Conservation (phyloP, 495 filamentous ascomycete genomes). For the Aspergillus olivimuriae region DNA sequence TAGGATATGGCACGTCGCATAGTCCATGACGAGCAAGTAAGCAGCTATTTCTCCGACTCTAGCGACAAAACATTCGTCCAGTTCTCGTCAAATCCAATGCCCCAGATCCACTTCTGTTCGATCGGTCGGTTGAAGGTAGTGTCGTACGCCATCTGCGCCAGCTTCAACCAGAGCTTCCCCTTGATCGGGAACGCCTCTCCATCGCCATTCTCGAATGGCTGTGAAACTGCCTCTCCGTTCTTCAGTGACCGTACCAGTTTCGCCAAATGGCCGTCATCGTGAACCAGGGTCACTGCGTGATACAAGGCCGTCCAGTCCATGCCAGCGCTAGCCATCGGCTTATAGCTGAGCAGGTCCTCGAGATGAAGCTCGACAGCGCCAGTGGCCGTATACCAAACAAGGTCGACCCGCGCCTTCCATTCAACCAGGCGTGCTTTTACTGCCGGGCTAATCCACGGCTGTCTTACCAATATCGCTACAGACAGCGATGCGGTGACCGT, state of each 20-base stretch:
- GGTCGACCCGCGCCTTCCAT: slow-evolving; percentile 27
- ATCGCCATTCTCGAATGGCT: slow-evolving; percentile 15
- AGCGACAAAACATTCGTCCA: no score
- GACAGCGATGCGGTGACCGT: slow-evolving; percentile 26
- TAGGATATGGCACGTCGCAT: no score
- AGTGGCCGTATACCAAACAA: slow-evolving; percentile 24
- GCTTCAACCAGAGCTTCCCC: slow-evolving; percentile 31
- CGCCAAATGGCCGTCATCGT: slow-evolving; percentile 34
- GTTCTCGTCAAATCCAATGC: background rate
- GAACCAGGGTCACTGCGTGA: slow-evolving; percentile 5
- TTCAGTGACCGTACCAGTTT: slow-evolving; percentile 31
- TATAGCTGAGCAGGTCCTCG: slow-evolving; percentile 12
- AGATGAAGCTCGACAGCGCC: slow-evolving; percentile 12
- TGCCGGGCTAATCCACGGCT: slow-evolving; percentile 19
- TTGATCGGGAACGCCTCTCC: slow-evolving; percentile 18
- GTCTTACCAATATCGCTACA: slow-evolving; percentile 13
- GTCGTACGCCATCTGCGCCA: slow-evolving; percentile 7
- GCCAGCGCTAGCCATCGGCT: background rate
- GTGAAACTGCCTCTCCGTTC: slow-evolving; percentile 22
- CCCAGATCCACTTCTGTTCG: background rate
- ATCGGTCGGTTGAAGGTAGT: background rate
- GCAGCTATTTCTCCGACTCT: no score
- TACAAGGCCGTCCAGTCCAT: slow-evolving; percentile 25
- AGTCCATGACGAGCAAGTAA: no score
- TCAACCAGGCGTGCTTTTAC: slow-evolving; percentile 25